Base-by-base conservation (phyloP, 495 filamentous ascomycete genomes). In the Penicillium diatomitis region DNA sequence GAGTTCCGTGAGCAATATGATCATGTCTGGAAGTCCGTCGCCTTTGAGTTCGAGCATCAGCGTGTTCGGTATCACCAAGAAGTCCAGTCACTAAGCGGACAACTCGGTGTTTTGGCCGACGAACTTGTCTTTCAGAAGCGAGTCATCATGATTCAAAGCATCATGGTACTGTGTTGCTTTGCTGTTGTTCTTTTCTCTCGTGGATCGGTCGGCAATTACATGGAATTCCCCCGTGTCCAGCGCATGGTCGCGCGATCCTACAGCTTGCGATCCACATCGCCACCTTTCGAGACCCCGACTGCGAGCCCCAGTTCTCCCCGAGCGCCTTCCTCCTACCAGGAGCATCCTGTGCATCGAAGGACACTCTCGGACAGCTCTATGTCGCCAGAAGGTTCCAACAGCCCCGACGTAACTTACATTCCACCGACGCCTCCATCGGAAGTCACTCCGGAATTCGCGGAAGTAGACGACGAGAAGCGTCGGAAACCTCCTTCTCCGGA, bases 61-160 rank as follows among this genome's bases (percentile, higher is more conserved):
- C 81, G 88, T 30, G 79, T 90, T 51, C 84, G 88, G 56, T 84
- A 84, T 29, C 77, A 87, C 56, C 75, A 80, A 34, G 92, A 98
- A 62, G 81, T 94, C 41, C 71, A 85, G 39, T 88, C 88, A 10
- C 71, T 97, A n/a, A 85, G 78, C 53, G 63, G 78, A n/a, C 83
- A 91, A 33, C 77, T 98, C 39, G 85, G 81, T 49, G 75, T 96
- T 28, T 75, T 98, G 2, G 90, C 91, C 20, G 91, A 98, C 53
- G 92, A 98, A 64, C 76, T 98, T 20, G 84, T 96, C 40, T 96
- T 92, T 64, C 92, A 97, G 67, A 95, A 96, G 65, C 81, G 92
- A 37, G 90, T 98, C 74, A 84, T 85, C 27, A 88, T 96, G 52
- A 74, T 95, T 37, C 91, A 96, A 65, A 86, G 83, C 48, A 76